phyloP scores from a whole-genome alignment of 2,329 filamentous ascomycete species.

The Apiospora malaysiana region DNA sequence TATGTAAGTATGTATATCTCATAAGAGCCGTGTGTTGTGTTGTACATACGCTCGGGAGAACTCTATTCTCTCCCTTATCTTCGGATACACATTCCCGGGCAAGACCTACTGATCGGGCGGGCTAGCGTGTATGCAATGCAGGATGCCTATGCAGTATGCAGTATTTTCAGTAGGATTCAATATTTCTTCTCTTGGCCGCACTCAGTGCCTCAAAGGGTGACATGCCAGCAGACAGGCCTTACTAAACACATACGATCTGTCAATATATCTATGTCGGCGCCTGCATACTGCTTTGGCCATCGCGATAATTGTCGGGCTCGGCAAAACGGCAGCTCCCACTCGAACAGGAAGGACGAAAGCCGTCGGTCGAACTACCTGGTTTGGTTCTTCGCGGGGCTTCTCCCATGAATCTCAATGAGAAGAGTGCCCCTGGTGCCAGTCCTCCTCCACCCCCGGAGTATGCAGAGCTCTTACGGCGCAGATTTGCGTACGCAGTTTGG shows the following conservation, averaged over 20 bases:
- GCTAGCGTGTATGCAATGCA: conserved; percentile 12
- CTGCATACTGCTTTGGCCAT: not conserved
- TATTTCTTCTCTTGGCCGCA: conserved; percentile 12
- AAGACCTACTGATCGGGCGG: not conserved
- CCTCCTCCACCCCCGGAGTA: not conserved
- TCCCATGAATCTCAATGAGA: not conserved
- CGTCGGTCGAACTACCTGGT: not conserved
- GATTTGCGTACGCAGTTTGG: not conserved
- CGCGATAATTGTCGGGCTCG: not conserved
- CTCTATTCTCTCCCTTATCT: not conserved
- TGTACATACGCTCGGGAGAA: not conserved
- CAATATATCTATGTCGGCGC: not conserved
- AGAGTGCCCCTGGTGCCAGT: not conserved
- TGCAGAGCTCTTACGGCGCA: not conserved
- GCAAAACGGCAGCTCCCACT: not conserved
- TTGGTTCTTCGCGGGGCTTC: not conserved
- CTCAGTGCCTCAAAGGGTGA: not conserved
- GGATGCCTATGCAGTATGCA: conserved; percentile 16
- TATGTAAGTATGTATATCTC: not conserved
- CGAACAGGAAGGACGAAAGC: not conserved
- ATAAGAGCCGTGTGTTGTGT: not conserved
- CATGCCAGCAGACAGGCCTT: not conserved
- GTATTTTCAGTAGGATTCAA: conserved; percentile 16
- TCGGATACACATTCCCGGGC: not conserved
- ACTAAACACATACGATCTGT: not conserved